Conservation (phyloP, 345 rosid genomes). For the Citrus trifoliata region DNA sequence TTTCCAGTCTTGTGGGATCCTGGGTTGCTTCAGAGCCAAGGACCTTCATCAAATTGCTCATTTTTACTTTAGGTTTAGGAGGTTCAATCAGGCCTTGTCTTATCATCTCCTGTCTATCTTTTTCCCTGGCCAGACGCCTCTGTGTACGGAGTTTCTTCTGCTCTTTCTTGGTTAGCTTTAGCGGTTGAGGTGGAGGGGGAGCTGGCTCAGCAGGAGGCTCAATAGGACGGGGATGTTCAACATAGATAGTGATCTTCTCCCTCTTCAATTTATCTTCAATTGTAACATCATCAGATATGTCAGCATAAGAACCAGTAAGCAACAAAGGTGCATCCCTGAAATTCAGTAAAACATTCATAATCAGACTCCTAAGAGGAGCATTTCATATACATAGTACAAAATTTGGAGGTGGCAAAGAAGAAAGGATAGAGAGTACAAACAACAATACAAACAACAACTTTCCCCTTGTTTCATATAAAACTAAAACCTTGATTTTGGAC, state of each 20-base stretch:
- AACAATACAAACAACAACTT: neutral
- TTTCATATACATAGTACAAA: neutral
- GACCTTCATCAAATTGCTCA: constrained; percentile 97
- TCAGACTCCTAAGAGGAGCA: neutral
- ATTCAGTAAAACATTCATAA: constrained; percentile 10
- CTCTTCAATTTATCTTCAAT: constrained; percentile 49
- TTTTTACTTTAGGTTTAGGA: constrained; percentile 84
- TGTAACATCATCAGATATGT: constrained; percentile 36
- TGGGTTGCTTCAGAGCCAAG: constrained; percentile 98
- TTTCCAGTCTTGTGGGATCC: constrained; percentile 95
- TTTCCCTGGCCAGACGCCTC: constrained; percentile 84
- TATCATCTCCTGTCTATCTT: constrained; percentile 94
- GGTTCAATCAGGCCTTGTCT: constrained; percentile 95
- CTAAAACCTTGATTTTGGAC: no score
- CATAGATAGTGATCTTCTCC: constrained; percentile 74
- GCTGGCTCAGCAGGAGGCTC: constrained; percentile 96
- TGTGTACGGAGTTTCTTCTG: constrained; percentile 95
- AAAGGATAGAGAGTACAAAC: neutral
- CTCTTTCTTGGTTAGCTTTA: constrained; percentile 92
- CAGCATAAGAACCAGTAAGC: constrained; percentile 48
- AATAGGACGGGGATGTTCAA: constrained; percentile 90
- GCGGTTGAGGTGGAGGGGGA: constrained; percentile 94
- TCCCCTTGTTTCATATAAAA: no score
- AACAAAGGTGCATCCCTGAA: constrained; percentile 77
- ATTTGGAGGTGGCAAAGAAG: neutral